A percentile compares a stretch with the other conserved stretches of the same genome.
Evolutionary conservation across 306 rosid genomes (phyloP).

Genomic region (Arachis stenosperma): DNA sequence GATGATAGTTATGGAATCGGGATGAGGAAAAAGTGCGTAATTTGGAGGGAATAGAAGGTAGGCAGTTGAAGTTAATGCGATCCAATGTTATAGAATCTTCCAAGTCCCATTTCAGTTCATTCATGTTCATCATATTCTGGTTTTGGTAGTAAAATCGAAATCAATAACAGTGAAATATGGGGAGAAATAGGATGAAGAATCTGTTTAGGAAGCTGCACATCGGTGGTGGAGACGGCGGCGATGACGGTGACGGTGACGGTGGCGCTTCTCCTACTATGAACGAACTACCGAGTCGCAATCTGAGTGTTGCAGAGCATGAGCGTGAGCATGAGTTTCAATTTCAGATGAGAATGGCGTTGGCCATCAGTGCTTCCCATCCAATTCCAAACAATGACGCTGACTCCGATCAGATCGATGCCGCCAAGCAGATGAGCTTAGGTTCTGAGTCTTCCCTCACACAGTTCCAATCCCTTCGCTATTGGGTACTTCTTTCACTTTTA

Average conservation of each 20-base stretch:
- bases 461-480: conserved; percentile 64
- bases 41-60: too few species aligned
- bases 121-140: not conserved
- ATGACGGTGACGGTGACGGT: conserved; percentile 71
- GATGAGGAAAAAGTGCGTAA: too few species aligned
- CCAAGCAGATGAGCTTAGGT: conserved; percentile 82
- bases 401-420: conserved; percentile 85
- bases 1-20: too few species aligned
- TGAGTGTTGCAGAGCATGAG: too few species aligned
- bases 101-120: too few species aligned
- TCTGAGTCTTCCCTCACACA: conserved; percentile 50
- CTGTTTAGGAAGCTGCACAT: conserved; percentile 80
- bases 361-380: conserved; percentile 67
- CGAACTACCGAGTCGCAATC: too few species aligned
- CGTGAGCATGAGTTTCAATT: conserved; percentile 17
- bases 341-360: conserved; percentile 80
- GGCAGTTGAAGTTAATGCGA: not conserved
- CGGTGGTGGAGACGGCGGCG: conserved; percentile 58
- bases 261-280: conserved; percentile 20
- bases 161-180: not conserved
- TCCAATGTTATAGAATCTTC: too few species aligned
- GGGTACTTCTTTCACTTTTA: conserved; percentile 44
- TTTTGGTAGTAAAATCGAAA: too few species aligned
- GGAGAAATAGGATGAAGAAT: conserved; percentile 58
- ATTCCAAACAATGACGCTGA: conserved; percentile 68